Base-by-base conservation (phyloP, 208 protist species). In the Leishmania lainsoni region DNA sequence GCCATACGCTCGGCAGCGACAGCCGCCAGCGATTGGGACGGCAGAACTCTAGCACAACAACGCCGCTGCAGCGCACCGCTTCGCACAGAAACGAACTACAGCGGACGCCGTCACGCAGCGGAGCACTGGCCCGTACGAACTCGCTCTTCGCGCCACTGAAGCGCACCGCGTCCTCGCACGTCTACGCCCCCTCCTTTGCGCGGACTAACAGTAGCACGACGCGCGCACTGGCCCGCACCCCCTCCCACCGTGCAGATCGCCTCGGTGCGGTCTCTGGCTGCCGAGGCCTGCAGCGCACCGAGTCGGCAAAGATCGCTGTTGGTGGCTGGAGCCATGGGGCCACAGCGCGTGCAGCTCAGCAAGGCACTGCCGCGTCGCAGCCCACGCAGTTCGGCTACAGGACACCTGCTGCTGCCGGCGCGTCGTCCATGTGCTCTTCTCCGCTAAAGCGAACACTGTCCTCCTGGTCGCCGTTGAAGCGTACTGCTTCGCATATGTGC, bases 1-100 rank as follows among this genome's bases (percentile, higher is more conserved):
- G 92, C 20, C 85, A 81, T 29, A 14, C 70, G 16, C 81, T 86
- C 49, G 78, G 85, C 71, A 61, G 72, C 29, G 83, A 83, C 52
- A 51, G 26, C 2, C 79, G 75, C 5, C 75, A 59, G 39, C 83
- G 79, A 14, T 52, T 81, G 6, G 76, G 32, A 26, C 76, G 69
- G 26, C 82, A 59, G 63, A 49, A 59, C 51, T 81, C 79, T 26
- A 61, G 74, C 52, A 85, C 79, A 3, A 71, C 48, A 26, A 83
- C 80, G 2, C 82, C 79, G 8, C 73, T 84, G 56, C 76, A 83
- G 71, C 81, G 82, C 9, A 85, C 65, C 39, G 77, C 39, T 17
- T 70, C 76, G 54, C 76, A 54, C 16, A 26, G 39, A 2, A 12
- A 59, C n/a, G 39, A 8, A 16, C 63, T 87, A 35, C 76, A 79